Evolutionary conservation across 768 basidiomycete species (phyloP), one percentile per base, ranked within the genome.

Genomic region (Russula earlei): DNA sequence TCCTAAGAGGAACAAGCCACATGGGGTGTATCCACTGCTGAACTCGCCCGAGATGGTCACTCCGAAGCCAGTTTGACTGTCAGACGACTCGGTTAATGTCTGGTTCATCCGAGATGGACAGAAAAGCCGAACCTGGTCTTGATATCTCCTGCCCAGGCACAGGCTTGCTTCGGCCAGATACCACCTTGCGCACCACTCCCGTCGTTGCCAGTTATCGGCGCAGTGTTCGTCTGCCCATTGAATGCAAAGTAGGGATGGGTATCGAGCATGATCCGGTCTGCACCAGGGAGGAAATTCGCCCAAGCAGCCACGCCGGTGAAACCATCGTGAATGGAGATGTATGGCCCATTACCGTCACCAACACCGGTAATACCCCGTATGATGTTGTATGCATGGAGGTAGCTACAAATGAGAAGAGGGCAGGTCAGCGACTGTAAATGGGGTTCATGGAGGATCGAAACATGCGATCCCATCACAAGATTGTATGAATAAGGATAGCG

Each of bases 21-120:
- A 88, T 50, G 80, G 74, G 64, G 85, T 88, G 62, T 74, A 75
- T 10, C 81, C 84, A 2, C 75, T 75, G 50, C 84, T 80, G 69
- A 85, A 91, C 69, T 94, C 91, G 41, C 88, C 91, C 0, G 81
- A 82, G 24, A 84, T 65, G 14, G 82, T 82, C 38, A 91, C 69
- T 10, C 91, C 91, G 63, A 90, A 88, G 8, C 70, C 66, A 55
- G 63, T 69, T 66, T 67, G 78, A 66, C 75, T 77, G 46, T 20
- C 27, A 37, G 27, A 17, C 19, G 22, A 57, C 27, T 17, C 14
- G 17, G 37, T 38, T 47, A 57, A 42, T 22, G 31, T 47, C 25
- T 46, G n/a, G 22, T 22, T 41, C 31, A 19, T 20, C 22, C 3
- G 22, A 52, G 24, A 52, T 22, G 22, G 24, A 9, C 4, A 15